A percentile compares a stretch with the other conserved stretches of the same genome.
Conservation (phyloP, 768 basidiomycete genomes). For the Leccinum broughii region DNA sequence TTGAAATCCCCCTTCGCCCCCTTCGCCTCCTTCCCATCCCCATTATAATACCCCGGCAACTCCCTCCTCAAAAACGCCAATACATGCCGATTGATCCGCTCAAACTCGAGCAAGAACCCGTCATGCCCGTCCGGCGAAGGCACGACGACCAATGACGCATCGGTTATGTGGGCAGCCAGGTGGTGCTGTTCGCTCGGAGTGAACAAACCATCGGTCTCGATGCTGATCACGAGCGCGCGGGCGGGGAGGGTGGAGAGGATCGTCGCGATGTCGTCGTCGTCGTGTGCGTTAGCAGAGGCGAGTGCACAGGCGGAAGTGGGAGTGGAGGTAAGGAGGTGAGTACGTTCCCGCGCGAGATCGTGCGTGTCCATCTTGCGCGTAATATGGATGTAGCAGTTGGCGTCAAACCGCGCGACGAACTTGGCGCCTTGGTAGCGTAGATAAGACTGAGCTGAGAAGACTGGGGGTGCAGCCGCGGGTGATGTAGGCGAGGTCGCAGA, state of each 20-base stretch:
- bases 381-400: slow-evolving; percentile 94
- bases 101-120: slow-evolving; percentile 95
- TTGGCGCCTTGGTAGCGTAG: slow-evolving; percentile 98
- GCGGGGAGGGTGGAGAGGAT: slow-evolving; percentile 72
- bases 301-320: too few species aligned
- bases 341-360: slow-evolving; percentile 73
- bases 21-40: not conserved
- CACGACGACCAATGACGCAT: slow-evolving; percentile 79
- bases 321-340: not conserved
- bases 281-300: not conserved
- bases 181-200: slow-evolving; percentile 86
- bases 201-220: slow-evolving; percentile 94
- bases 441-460: slow-evolving; percentile 94
- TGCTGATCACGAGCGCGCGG: slow-evolving; percentile 80
- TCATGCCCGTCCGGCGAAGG: slow-evolving; percentile 91
- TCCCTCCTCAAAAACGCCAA: slow-evolving; percentile 68
- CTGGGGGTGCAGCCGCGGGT: slow-evolving; percentile 20
- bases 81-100: slow-evolving; percentile 84
- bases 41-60: slow-evolving; percentile 67
- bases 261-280: slow-evolving; percentile 43
- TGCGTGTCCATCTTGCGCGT: slow-evolving; percentile 88
- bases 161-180: slow-evolving; percentile 77
- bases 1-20: slow-evolving; percentile 51
- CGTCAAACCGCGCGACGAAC: slow-evolving; percentile 94
- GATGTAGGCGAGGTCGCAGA: slow-evolving; percentile 13